Conservation (phyloP, 2,329 filamentous ascomycete genomes). For the Apiospora phragmitis region DNA sequence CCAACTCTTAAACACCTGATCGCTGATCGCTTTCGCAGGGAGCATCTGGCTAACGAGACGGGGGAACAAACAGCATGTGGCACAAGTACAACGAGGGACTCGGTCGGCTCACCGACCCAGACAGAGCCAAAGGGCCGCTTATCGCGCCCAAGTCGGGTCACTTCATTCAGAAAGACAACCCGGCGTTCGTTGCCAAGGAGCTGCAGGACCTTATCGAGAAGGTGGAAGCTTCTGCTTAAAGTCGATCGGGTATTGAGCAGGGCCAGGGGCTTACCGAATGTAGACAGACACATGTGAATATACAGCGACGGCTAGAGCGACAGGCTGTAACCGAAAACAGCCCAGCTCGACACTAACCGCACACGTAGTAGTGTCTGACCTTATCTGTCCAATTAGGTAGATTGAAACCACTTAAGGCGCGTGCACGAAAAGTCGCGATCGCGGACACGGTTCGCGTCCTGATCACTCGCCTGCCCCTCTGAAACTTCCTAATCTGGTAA, state of each 20-base stretch:
- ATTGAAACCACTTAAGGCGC: not conserved
- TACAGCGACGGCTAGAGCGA: not conserved
- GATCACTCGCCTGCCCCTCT: not conserved
- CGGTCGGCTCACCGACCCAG: slow-evolving; percentile 40
- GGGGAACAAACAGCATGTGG: slow-evolving; percentile 40
- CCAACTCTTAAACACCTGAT: not conserved
- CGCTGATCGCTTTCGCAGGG: not conserved
- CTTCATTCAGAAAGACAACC: slow-evolving; percentile 57
- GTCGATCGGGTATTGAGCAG: too few relatives aligned
- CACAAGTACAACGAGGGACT: slow-evolving; percentile 53
- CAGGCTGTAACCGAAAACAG: not conserved
- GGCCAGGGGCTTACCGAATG: too few relatives aligned
- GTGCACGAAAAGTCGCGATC: not conserved
- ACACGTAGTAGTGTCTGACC: not conserved
- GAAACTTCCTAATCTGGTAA: not conserved
- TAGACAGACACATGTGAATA: too few relatives aligned
- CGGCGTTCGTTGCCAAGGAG: slow-evolving; percentile 40
- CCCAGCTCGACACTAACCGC: too few relatives aligned
- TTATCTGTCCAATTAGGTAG: not conserved
- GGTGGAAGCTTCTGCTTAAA: not conserved
- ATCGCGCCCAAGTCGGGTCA: slow-evolving; percentile 51
- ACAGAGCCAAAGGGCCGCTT: slow-evolving; percentile 38
- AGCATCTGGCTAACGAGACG: slow-evolving; percentile 12
- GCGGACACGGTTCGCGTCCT: not conserved
- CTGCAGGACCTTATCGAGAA: not conserved